Base-by-base conservation (phyloP, 2,329 filamentous ascomycete species). In the Alternaria solani region DNA sequence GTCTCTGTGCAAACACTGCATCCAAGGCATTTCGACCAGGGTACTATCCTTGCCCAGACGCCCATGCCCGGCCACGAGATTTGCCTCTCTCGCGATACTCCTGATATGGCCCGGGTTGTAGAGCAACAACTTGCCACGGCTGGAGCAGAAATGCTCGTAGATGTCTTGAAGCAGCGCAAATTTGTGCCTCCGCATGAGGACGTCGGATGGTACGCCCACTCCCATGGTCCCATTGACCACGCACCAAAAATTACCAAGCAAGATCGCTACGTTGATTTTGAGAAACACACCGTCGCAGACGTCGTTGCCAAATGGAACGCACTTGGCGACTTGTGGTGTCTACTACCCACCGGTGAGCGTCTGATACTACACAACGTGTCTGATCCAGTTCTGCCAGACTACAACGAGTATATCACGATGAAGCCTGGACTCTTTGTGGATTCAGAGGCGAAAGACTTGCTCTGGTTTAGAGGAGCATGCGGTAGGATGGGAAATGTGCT, bases 1-100 rank as follows among this genome's bases (percentile, higher is more conserved):
- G 85, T 97, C 23, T 91, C 91, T 0, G 82, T 99, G 26, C 95
- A 99, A 78, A 98, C 94, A 0, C 85, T 99, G 38, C 88, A 97
- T 76, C 85, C 88, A 2, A 80, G 81, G 16, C 79, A 84, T 47
- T 97, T 98, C 75, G 95, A 99, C 76, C 87, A 88, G 61, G 95
- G 95, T 28, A 78, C 82, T 2, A 85, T 97, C 9, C 83, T 99
- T 26, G 84, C 86, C 16, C 93, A 96, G 78, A 80, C 76, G 0
- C 83, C 86, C 0, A 58, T 73, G 0, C 88, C 88, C 0, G 88
- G 87, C 2, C 34, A 26, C 2, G 30, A 49, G 14, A 71, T 87
- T 4, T 63, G 71, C 1, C 81, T 92, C 32, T 80, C 80, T 23
- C 80, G 86, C 28, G 80, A 82, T 0, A 68, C 77, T 38, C 32